Evolutionary conservation across 495 filamentous ascomycete species (phyloP), one percentile per base, ranked within the genome.

Genomic region (Amniculicola lignicola): DNA sequence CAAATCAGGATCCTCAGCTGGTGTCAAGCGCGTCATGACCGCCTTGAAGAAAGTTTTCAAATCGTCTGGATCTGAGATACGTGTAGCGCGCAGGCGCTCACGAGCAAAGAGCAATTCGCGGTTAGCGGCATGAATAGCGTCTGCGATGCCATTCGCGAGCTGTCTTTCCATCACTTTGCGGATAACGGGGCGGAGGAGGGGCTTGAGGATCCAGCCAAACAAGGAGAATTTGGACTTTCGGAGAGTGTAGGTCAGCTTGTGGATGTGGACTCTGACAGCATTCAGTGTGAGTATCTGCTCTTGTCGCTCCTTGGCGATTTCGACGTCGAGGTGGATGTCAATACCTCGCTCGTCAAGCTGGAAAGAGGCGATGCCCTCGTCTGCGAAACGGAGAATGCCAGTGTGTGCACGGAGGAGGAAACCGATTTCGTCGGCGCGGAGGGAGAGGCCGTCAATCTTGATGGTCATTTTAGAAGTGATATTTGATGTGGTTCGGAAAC

Each of bases 291-390:
- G 79, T 31, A 96, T 87, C 52, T 90, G 81, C 56, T 95, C 89
- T 0, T 92, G 66, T 4, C 77, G 73, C 54, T 87, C 83, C 29
- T 81, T 80, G 33, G 83, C 85, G 31, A 97, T 78, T 59, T 95
- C 88, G 3, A 96, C 72, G 24, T 64, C 61, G 14, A 64, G 51
- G 57, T 88, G 79, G 47, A 97, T 81, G 65, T 97, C 92, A 43
- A 96, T 81, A 0, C 92, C 92, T 4, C 88, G 77, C 43, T 87
- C 82, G 69, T 96, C 91, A 7, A 97, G 82, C 22, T 78, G 79
- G 69, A 96, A 89, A 43, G 83, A 87, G 24, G 86, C 88, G 28
- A 95, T 87, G 18, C 92, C 92, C 65, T 90, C 80, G 64, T 94
- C 89, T 25, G 78, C 80, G 18, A 95, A 72, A 28, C 78, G 82